phyloP scores from a whole-genome alignment of 768 basidiomycete genomes.

The Lyophyllum atratum region DNA sequence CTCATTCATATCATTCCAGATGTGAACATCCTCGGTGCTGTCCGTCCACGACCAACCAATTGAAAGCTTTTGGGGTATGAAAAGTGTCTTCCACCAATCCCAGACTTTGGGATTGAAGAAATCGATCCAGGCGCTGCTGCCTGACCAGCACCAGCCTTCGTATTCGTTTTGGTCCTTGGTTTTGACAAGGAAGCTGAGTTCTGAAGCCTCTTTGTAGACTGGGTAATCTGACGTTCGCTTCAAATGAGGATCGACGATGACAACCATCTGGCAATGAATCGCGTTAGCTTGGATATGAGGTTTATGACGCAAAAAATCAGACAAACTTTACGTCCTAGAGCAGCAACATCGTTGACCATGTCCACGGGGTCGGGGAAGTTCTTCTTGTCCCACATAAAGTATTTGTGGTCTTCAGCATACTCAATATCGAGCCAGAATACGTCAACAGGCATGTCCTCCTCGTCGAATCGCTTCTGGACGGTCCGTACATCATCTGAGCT shows the following conservation, averaged over 20 bases:
- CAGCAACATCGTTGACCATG: slow-evolving; percentile 90
- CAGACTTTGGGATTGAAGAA: slow-evolving; percentile 91
- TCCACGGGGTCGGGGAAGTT: slow-evolving; percentile 92
- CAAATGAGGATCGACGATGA: slow-evolving; percentile 95
- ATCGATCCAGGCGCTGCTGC: slow-evolving; percentile 95
- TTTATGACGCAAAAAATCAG: not conserved
- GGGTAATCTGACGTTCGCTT: slow-evolving; percentile 82
- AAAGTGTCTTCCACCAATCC: slow-evolving; percentile 89
- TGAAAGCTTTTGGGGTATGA: slow-evolving; percentile 58
- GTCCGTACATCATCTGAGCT: slow-evolving; percentile 84
- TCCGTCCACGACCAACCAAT: slow-evolving; percentile 74
- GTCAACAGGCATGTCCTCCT: slow-evolving; percentile 93
- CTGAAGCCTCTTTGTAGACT: slow-evolving; percentile 82
- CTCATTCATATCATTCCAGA: slow-evolving; percentile 99
- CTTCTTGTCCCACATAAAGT: slow-evolving; percentile 95
- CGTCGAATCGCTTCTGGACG: slow-evolving; percentile 88
- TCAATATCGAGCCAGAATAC: slow-evolving; percentile 99
- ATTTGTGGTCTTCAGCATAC: slow-evolving; percentile 91
- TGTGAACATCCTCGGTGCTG: slow-evolving; percentile 82
- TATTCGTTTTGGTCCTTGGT: slow-evolving; percentile 81
- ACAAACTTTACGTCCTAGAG: slow-evolving; percentile 77
- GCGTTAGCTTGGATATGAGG: slow-evolving; percentile 5
- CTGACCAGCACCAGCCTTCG: slow-evolving; percentile 99
- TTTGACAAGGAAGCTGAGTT: slow-evolving; percentile 83
- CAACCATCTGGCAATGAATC: slow-evolving; percentile 77